Percentiles rank a stretch among this genome's conserved stretches.
These are phyloP conservation scores for Hansenula lynferdii DNA, from an alignment of 1,139 yeast genomes.

Conservation along the genomic window DNA sequence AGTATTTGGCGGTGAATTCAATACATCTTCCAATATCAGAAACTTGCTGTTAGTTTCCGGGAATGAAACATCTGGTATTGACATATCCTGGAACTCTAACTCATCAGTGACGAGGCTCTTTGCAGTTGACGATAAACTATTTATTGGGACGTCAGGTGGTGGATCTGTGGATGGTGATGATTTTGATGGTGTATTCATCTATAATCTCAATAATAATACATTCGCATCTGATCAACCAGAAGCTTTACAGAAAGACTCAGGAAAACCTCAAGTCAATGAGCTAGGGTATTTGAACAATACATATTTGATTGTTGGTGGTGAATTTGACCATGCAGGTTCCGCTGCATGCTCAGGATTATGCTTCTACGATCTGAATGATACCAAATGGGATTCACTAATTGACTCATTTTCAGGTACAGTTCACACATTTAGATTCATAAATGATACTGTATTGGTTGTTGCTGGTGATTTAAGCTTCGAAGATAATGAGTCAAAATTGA, in stretches of 20 bases:
- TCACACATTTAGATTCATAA: slow-evolving; percentile 48
- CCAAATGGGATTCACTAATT: slow-evolving; percentile 50
- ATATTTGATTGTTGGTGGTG: slow-evolving; percentile 68
- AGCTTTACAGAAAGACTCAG: slow-evolving; percentile 7
- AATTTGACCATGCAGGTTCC: slow-evolving; percentile 57
- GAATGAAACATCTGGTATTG: slow-evolving; percentile 25
- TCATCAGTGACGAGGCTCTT: slow-evolving; percentile 15
- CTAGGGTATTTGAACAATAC: slow-evolving; percentile 40
- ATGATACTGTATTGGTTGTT: slow-evolving; percentile 46
- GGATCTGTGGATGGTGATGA: slow-evolving; percentile 23
- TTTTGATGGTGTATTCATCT: slow-evolving; percentile 45
- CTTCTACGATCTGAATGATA: slow-evolving; percentile 52
- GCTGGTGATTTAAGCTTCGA: slow-evolving; percentile 56
- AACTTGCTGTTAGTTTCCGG: slow-evolving; percentile 34
- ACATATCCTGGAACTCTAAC: slow-evolving; percentile 15
- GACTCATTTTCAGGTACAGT: slow-evolving; percentile 49
- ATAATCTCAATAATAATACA: slow-evolving; percentile 32
- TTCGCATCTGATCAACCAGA: slow-evolving; percentile 13
- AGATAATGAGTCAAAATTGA: slow-evolving; percentile 35
- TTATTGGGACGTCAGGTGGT: slow-evolving; percentile 30
- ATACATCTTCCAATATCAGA: slow-evolving; percentile 21
- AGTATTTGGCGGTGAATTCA: slow-evolving; percentile 52
- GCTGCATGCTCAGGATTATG: slow-evolving; percentile 62
- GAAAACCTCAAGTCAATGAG: slow-evolving; percentile 40
- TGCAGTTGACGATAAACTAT: slow-evolving; percentile 25